Base-by-base conservation (phyloP, 2,329 filamentous ascomycete species). In the Dryadomyces quercus-mongolicae region DNA sequence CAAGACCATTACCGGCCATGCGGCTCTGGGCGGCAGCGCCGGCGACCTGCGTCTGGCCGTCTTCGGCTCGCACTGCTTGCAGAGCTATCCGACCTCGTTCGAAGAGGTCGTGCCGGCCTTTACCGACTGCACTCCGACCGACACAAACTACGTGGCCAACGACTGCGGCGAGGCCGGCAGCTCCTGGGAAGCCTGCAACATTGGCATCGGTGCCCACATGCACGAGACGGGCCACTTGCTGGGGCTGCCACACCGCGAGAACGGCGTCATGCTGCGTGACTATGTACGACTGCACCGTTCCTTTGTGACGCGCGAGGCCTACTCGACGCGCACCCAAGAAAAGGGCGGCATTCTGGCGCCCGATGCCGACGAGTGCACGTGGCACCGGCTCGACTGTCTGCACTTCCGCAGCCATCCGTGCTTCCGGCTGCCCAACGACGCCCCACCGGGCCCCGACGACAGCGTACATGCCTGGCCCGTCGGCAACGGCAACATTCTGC, bases 131-230 rank as follows among this genome's bases (percentile, higher is more conserved):
- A 95, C 91, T 2, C 82, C 85, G 36, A 96, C 90, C 0, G 88
- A 97, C 65, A 87, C 84, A 10, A 78, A 81, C 43, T 79, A 80
- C 61, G 82, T 95, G 42, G 86, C 86, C 16, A 95, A 96, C 62
- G 88, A 95, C 65, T 88, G 83, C 66, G 86, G 86, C 61, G 88
- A 95, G 60, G 85, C 84, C 7, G 91, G 91, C 22, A 95, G 88
- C 65, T 93, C 84, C 49, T 97, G 92, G 92, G 92, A 97, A 67
- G 84, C 90, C n/a, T 90, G 88, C 25, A 95, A 92, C 62, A 86
- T 95, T 57, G 91, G 91, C 34, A 94, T 97, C 59, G 92, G 92
- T 8, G 91, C 89, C 10, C 92, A 97, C 67, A 69, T 97, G 49
- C 92, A 95, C 67, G 90, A 96, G 68, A 86, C 86, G 0, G 92